Conservation (phyloP, 129 eudicot species). For the Centaurea solstitialis region DNA sequence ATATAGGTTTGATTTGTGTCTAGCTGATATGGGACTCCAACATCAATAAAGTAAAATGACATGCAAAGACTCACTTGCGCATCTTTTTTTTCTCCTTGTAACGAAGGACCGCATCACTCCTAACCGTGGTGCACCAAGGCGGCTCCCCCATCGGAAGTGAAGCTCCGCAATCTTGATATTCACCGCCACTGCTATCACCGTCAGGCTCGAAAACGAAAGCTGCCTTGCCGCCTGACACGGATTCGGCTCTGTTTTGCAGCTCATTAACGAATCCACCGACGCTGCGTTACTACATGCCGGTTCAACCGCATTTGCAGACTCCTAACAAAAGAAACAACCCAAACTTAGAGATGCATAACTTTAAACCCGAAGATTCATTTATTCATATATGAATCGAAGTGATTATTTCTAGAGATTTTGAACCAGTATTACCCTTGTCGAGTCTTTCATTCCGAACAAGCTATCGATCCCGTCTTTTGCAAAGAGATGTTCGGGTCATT, state of each 20-base stretch:
- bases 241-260: conserved; percentile 84
- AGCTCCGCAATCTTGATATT: conserved; percentile 92
- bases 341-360: conserved; percentile 8
- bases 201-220: conserved; percentile 76
- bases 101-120: conserved; percentile 83
- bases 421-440: conserved; percentile 38
- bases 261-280: conserved; percentile 78
- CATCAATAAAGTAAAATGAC: not conserved
- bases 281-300: conserved; percentile 83
- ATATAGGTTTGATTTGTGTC: not conserved
- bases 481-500: conserved; percentile 66
- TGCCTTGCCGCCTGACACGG: conserved; percentile 52
- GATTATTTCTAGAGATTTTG: conserved; percentile 3
- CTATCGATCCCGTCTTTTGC: conserved; percentile 75
- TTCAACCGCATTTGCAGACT: conserved; percentile 42
- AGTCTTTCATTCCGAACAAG: conserved; percentile 50
- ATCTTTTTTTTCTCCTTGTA: conserved; percentile 91
- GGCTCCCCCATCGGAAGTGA: conserved; percentile 82
- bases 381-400: not conserved
- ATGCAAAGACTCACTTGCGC: conserved; percentile 53
- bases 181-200: conserved; percentile 83
- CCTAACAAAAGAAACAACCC: conserved; percentile 38
- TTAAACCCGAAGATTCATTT: not conserved
- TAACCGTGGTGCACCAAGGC: conserved; percentile 64
- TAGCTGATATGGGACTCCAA: not conserved